Evolutionary conservation across 257 asterid genomes (phyloP).

Genomic region (Gentiana macrophylla): DNA sequence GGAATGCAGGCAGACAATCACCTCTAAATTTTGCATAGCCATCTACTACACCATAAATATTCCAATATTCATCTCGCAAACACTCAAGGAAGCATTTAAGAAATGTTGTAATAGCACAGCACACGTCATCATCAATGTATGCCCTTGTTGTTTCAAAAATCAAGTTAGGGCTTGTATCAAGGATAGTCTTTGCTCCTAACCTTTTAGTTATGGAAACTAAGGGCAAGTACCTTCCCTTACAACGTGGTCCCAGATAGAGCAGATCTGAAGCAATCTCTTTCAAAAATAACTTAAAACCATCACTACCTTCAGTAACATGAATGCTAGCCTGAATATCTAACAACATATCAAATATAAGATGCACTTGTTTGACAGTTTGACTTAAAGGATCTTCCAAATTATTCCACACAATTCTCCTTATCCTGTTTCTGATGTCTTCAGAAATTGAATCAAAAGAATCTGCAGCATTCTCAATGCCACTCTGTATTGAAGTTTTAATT

Average conservation of each 20-base stretch:
- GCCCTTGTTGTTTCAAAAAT: constrained; percentile 61
- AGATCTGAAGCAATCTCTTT: constrained; percentile 71
- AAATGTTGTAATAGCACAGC: constrained; percentile 84
- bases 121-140: constrained; percentile 80
- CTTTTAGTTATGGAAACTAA: constrained; percentile 79
- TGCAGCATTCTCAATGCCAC: constrained; percentile 17
- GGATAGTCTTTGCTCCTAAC: constrained; percentile 67
- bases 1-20: constrained; percentile 65
- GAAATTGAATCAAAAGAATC: constrained; percentile 48
- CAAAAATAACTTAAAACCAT: constrained; percentile 46
- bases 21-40: constrained; percentile 68
- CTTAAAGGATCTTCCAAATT: constrained; percentile 96
- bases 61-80: constrained; percentile 86
- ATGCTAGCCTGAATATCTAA: constrained; percentile 67
- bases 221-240: constrained; percentile 92
- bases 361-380: constrained; percentile 94
- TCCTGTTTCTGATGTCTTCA: constrained; percentile 62
- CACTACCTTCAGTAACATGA: constrained; percentile 52
- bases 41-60: constrained; percentile 57
- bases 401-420: constrained; percentile 77
- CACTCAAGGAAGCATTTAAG: constrained; percentile 85
- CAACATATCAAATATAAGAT: constrained; percentile 86
- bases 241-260: constrained; percentile 76
- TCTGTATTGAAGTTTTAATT: constrained; percentile 60
- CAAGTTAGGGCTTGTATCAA: constrained; percentile 60